Base-by-base conservation (phyloP, 768 basidiomycete species). In the Paxillus ammoniavirescens region DNA sequence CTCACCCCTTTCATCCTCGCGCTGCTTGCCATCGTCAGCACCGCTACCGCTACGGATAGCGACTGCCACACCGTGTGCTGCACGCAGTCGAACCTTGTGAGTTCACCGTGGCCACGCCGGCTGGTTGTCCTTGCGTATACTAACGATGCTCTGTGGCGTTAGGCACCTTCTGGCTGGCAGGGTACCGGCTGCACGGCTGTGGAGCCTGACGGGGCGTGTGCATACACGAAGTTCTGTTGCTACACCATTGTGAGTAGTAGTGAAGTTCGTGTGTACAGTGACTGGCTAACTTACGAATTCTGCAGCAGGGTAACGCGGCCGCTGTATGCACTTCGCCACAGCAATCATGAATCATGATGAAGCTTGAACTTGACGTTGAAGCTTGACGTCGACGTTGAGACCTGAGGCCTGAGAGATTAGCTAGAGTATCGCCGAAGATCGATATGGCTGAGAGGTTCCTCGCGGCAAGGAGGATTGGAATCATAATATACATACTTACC, bases 211-310 rank as follows among this genome's bases (percentile, higher is more conserved):
- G 30, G 5, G 5, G 4, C 1, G 7, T 52, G 56, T 35, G 4
- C 40, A 13, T 17, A 42, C 33, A 52, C 23, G 15, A 47, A 58
- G 21, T 12, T 58, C 23, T 58, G 56, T 10, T 58, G 56, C 35
- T 35, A 43, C 10, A 2, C 1, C 3, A n/a, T 51, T 10, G 49
- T 57, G 26, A 57, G 55, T 57, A 57, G 55, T 57, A 5, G 7
- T 35, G 30, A 3, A 18, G 17, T 9, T 45, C 28, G 44, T n/a
- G n/a, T 33, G 3, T 26, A 6, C 26, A 18, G 2, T 9, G 44
- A 28, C 44, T 17, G 30, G 44, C n/a, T 45, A n/a, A 45, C 44
- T n/a, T 31, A n/a, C n/a, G 13, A 21, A 6, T 31, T 8, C 8
- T 31, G 44, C 30, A 45, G 44, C 15, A 33, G 30, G 45, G 31